phyloP scores from a whole-genome alignment of 169 alveolate species.

The Amoebophrya sp. region DNA sequence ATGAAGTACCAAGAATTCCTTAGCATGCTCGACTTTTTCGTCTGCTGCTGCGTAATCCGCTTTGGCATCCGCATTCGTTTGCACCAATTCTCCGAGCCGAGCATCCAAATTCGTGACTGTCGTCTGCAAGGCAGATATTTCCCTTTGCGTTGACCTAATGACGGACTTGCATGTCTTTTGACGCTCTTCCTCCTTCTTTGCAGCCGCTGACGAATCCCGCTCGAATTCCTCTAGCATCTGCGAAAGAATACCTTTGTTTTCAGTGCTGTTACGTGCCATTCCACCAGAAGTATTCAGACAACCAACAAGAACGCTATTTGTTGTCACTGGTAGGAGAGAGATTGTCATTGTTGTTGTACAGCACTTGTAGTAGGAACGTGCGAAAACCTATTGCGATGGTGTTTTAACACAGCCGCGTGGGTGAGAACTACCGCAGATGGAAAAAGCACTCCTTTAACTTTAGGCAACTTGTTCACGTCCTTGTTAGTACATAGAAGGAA shows the following conservation, averaged over 20 bases:
- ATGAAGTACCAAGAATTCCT: background rate
- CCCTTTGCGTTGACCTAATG: background rate
- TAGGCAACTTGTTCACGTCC: too few relatives aligned
- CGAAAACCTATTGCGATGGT: too few relatives aligned
- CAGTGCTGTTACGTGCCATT: too few relatives aligned
- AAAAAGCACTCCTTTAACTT: too few relatives aligned
- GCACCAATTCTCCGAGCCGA: background rate
- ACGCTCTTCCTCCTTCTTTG: background rate
- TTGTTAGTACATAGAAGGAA: too few relatives aligned
- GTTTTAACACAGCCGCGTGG: too few relatives aligned
- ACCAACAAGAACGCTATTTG: too few relatives aligned
- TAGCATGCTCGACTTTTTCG: background rate
- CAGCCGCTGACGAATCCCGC: background rate
- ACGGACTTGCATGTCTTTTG: background rate
- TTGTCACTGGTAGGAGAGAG: too few relatives aligned
- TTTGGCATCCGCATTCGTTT: background rate
- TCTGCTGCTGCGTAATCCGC: background rate
- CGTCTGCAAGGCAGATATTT: background rate
- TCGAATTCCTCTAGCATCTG: background rate
- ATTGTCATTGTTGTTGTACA: too few relatives aligned
- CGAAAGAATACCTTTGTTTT: background rate
- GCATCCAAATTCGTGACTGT: background rate
- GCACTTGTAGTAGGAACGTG: too few relatives aligned
- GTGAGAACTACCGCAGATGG: too few relatives aligned
- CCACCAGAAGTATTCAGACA: too few relatives aligned